Conservation (phyloP, 805 yeast species). For the Myxozyma kluyveri region DNA sequence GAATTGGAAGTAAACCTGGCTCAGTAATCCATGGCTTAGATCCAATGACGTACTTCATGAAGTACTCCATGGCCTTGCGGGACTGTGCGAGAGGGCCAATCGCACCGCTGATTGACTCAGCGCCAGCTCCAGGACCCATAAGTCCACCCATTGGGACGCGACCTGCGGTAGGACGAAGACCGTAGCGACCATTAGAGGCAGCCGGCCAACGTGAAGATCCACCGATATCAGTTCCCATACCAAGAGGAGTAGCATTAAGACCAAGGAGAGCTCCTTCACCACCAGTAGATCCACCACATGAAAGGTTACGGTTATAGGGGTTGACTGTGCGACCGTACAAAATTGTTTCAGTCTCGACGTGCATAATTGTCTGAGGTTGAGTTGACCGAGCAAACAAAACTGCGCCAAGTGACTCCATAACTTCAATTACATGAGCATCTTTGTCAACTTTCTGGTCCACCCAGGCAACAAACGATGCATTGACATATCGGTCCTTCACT, state of each 20-base stretch:
- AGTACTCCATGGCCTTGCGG: constrained; percentile 49
- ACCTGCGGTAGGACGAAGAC: constrained; percentile 61
- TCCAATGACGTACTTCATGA: constrained; percentile 47
- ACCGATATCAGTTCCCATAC: constrained; percentile 70
- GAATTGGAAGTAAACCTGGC: constrained; percentile 48
- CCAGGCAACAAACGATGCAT: constrained; percentile 57
- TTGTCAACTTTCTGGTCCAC: constrained; percentile 48
- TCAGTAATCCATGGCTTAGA: constrained; percentile 57
- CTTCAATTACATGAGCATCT: constrained; percentile 50
- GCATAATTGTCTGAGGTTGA: constrained; percentile 71
- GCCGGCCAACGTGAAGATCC: constrained; percentile 70
- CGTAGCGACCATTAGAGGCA: constrained; percentile 59
- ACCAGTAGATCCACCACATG: constrained; percentile 72
- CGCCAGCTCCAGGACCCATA: constrained; percentile 47
- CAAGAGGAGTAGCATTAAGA: constrained; percentile 58
- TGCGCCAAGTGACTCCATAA: constrained; percentile 54
- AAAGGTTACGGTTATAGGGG: constrained; percentile 54
- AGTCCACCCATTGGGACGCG: constrained; percentile 48
- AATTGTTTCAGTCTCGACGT: constrained; percentile 59
- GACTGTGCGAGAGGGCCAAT: constrained; percentile 52
- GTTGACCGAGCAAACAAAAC: constrained; percentile 63
- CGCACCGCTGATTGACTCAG: constrained; percentile 50
- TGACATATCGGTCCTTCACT: constrained; percentile 53
- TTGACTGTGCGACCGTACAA: constrained; percentile 59
- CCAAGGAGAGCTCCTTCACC: constrained; percentile 68